Evolutionary conservation across 805 yeast genomes (phyloP).

Genomic region (Ogataea paraovalis): DNA sequence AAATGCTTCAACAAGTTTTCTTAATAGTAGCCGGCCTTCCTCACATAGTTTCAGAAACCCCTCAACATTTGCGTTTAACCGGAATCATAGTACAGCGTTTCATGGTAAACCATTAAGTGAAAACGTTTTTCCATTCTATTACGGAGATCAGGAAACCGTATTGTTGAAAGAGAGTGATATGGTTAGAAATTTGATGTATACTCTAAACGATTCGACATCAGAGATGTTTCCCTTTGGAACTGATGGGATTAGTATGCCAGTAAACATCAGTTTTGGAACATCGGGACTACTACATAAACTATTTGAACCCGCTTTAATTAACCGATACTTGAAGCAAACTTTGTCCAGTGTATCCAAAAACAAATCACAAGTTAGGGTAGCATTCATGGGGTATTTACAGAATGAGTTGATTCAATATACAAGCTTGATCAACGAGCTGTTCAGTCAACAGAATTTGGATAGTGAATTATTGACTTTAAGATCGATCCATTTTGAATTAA

Average conservation of each 20-base stretch:
- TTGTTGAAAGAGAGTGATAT: slow-evolving; percentile 39
- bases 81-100: slow-evolving; percentile 1
- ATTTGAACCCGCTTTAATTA: slow-evolving; percentile 71
- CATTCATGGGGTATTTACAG: slow-evolving; percentile 49
- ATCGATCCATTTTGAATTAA: slow-evolving; percentile 38
- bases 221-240: slow-evolving; percentile 44
- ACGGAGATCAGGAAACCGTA: slow-evolving; percentile 24
- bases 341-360: slow-evolving; percentile 27
- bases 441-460: slow-evolving; percentile 25
- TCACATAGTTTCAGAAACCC: slow-evolving; percentile 4
- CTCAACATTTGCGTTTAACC: slow-evolving; percentile 8
- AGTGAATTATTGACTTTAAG: slow-evolving; percentile 29
- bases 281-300: slow-evolving; percentile 52
- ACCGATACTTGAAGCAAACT: slow-evolving; percentile 39
- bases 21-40: not conserved
- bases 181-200: slow-evolving; percentile 44
- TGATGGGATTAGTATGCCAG: slow-evolving; percentile 42
- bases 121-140: slow-evolving; percentile 30
- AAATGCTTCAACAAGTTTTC: not conserved
- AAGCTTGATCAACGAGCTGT: slow-evolving; percentile 33
- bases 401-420: slow-evolving; percentile 34
- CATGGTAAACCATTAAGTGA: slow-evolving; percentile 27
- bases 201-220: slow-evolving; percentile 61
- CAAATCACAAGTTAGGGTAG: slow-evolving; percentile 55
- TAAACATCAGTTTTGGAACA: slow-evolving; percentile 49